Conservation (phyloP, 2,329 filamentous ascomycete species). For the Phyllachora maydis region DNA sequence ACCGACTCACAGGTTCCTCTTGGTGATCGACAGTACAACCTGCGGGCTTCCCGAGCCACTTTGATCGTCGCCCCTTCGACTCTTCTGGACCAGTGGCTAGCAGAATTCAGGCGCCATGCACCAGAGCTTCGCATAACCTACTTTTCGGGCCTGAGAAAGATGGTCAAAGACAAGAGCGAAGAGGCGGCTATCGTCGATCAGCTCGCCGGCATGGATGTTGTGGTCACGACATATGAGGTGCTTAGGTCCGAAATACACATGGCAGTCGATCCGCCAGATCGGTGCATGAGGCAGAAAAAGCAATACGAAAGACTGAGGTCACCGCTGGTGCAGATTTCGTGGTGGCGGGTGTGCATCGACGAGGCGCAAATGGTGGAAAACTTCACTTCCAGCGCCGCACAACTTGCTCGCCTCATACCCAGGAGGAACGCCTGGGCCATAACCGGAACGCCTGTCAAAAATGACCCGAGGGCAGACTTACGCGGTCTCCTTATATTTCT, state of each 20-base stretch:
- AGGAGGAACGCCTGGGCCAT: constrained; percentile 81
- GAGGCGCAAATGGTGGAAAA: constrained; percentile 89
- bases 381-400: constrained; percentile 65
- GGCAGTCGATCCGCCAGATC: constrained; percentile 46
- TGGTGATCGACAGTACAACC: too few relatives aligned
- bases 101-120: constrained; percentile 36
- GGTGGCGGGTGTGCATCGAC: constrained; percentile 68
- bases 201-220: constrained; percentile 31
- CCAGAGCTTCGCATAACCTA: constrained; percentile 32
- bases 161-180: constrained; percentile 17
- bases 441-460: constrained; percentile 74
- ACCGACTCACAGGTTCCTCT: constrained; percentile 1
- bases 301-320: constrained; percentile 48
- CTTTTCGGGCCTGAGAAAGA: constrained; percentile 26
- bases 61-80: constrained; percentile 39
- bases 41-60: constrained; percentile 31
- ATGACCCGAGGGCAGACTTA: constrained; percentile 37
- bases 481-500: constrained; percentile 69
- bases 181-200: constrained; percentile 23
- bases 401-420: constrained; percentile 60
- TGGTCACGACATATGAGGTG: constrained; percentile 46
- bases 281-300: constrained; percentile 42
- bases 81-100: constrained; percentile 38
- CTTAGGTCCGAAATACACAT: constrained; percentile 69
- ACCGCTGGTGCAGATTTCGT: constrained; percentile 60